A percentile compares a stretch with the other conserved stretches of the same genome.
phyloP scores from a whole-genome alignment of 2,329 filamentous ascomycete genomes.

The Rhynchosporium graminicola region DNA sequence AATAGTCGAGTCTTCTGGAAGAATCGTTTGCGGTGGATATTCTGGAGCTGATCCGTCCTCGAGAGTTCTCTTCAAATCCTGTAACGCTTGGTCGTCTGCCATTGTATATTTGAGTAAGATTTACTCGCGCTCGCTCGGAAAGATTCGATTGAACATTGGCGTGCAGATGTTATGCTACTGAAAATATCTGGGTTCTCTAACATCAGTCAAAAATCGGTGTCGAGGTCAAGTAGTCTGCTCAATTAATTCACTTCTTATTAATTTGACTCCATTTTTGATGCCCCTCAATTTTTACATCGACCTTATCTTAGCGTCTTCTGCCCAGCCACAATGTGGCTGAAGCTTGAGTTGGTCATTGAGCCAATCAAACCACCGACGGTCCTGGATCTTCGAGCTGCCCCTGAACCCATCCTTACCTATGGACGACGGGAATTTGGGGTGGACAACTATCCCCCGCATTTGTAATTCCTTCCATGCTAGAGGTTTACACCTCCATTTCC shows the following conservation, averaged over 20 bases:
- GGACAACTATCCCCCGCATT: slow-evolving; percentile 12
- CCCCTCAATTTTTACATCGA: slow-evolving; percentile 27
- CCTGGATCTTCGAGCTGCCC: slow-evolving; percentile 13
- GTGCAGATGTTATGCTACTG: no score
- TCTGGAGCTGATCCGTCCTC: slow-evolving; percentile 28
- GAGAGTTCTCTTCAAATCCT: slow-evolving; percentile 35
- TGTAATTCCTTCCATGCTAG: background rate
- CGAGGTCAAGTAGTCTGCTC: background rate
- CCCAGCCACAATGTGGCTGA: slow-evolving; percentile 18
- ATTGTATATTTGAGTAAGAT: slow-evolving; percentile 18
- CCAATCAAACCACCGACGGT: slow-evolving; percentile 1
- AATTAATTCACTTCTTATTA: background rate
- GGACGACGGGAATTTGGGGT: background rate
- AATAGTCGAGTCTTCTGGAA: slow-evolving; percentile 36
- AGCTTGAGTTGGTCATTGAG: background rate
- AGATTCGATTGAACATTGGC: no score
- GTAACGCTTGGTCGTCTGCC: slow-evolving; percentile 28
- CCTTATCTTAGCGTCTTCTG: slow-evolving; percentile 35
- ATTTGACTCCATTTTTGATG: slow-evolving; percentile 8
- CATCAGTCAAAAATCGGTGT: background rate
- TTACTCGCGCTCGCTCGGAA: no score
- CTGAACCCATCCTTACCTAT: background rate
- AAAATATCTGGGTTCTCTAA: no score
- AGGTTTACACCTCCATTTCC: slow-evolving; percentile 13
- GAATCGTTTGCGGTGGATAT: slow-evolving; percentile 30